These are phyloP conservation scores for Gossypium herbaceum DNA, from an alignment of 345 rosid genomes.

Conservation along the genomic window DNA sequence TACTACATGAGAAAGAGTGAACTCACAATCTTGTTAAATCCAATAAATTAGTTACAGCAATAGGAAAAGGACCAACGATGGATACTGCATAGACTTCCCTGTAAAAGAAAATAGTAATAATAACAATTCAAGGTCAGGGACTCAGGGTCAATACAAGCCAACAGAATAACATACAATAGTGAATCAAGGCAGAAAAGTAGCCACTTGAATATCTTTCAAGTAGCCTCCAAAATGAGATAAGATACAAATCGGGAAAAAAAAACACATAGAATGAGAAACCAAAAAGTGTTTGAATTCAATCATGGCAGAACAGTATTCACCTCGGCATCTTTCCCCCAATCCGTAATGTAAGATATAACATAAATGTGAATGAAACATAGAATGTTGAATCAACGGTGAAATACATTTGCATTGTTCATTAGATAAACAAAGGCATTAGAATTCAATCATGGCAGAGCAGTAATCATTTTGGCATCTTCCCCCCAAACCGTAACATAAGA, in stretches of 20 bases:
- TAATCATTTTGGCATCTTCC: background rate
- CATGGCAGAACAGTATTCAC: background rate
- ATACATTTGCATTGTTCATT: too few species aligned
- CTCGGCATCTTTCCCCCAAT: too few species aligned
- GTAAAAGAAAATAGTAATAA: constrained; percentile 22
- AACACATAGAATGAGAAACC: background rate
- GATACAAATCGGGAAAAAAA: background rate
- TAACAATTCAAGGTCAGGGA: background rate
- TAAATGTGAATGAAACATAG: too few species aligned
- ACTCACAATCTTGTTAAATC: constrained; percentile 86
- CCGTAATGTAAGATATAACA: too few species aligned
- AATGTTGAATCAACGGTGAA: too few species aligned
- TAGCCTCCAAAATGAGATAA: background rate
- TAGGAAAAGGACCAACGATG: constrained; percentile 92
- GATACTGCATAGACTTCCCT: constrained; percentile 98
- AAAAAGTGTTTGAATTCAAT: background rate
- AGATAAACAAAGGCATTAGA: too few species aligned
- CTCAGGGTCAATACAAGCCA: background rate
- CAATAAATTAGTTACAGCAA: constrained; percentile 91
- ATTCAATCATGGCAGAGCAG: background rate
- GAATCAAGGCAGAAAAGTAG: background rate
- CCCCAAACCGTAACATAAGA: background rate
- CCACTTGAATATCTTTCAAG: background rate
- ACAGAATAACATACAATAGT: background rate
- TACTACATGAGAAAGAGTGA: background rate